Base-by-base conservation (phyloP, 352 stramenopile genomes). In the Globisporangium abappressorium region DNA sequence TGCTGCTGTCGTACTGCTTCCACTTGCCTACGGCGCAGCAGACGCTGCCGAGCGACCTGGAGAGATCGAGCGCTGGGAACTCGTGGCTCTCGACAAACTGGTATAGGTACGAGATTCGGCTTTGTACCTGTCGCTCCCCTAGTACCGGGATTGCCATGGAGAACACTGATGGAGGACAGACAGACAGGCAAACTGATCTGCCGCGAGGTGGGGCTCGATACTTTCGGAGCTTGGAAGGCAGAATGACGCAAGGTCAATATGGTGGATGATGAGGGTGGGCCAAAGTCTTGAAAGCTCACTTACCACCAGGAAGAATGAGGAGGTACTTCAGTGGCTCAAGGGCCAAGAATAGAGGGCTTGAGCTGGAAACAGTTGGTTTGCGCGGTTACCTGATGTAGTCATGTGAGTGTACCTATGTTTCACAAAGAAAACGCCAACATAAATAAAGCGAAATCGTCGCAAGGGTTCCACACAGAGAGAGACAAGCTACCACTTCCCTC, bases 81-180 rank as follows among this genome's bases (percentile, higher is more conserved):
- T 54, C 46, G 18, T 66, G 34, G 26, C 62, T 73, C 47, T 63
- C 55, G n/a, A 51, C 47, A 11, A 73, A 33, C 54, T 73, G 62
- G 36, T 73, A 73, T 12, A 66, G 38, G 63, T 55, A 65, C 38
- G 20, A 57, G 41, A 4, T 49, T 46, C 8, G 30, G 38, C 12
- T 46, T 47, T 34, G 26, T 20, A 28, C 11, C 6, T 5, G 11
- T 0, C 7, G 18, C 30, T 38, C 60, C 49, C 43, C 24, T 18
- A 33, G 51, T 34, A 33, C 51, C 18, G 26, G 51, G 33, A 33
- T 57, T 22, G 30, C 9, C 28, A 60, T 60, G 28, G 11, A 46
- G 28, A 7, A 11, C 3, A 5, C 30, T 33, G 30, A 33, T 33
- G 30, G 5, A 33, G 30, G 30, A 33, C 30, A 33, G 30, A 33